A percentile compares a stretch with the other conserved stretches of the same genome.
Evolutionary conservation across 169 alveolate genomes (phyloP).

Genomic region (Eimeria praecox): DNA sequence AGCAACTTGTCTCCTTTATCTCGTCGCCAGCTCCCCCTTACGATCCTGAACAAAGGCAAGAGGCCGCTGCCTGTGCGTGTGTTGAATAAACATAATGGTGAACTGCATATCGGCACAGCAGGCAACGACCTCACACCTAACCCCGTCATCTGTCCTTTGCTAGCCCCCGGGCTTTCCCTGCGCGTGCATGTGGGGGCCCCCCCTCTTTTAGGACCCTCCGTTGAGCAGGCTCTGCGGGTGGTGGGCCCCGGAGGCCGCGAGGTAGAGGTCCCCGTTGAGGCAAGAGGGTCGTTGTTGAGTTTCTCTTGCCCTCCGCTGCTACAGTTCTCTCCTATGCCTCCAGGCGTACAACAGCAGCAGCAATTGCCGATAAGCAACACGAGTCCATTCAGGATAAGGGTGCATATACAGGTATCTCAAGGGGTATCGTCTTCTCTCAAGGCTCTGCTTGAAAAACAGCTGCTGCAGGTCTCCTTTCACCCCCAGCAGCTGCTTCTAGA

Average conservation of each 20-base stretch:
- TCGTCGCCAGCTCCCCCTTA: not conserved
- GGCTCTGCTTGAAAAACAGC: conserved; percentile 17
- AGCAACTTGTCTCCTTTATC: not conserved
- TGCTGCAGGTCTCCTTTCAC: conserved; percentile 7
- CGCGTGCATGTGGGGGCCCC: conserved; percentile 47
- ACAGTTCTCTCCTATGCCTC: not conserved
- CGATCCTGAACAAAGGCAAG: conserved; percentile 18
- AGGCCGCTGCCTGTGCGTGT: conserved; percentile 34
- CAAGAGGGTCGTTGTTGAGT: not conserved
- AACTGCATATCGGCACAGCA: conserved; percentile 19
- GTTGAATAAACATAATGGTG: not conserved
- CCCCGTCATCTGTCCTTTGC: conserved; percentile 29
- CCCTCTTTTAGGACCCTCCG: conserved; percentile 5
- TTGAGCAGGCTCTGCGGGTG: not conserved
- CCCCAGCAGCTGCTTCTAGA: conserved; percentile 30
- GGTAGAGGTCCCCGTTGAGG: conserved; percentile 47
- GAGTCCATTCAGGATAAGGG: not conserved
- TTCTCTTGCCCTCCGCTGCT: conserved; percentile 19
- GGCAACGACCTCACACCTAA: conserved; percentile 4
- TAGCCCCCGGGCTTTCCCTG: conserved; percentile 41
- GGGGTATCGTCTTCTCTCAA: not conserved
- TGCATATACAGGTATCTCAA: not conserved
- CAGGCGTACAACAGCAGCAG: conserved; percentile 54
- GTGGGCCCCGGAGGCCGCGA: not conserved
- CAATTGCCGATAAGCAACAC: conserved; percentile 23